A percentile compares a stretch with the other conserved stretches of the same genome.
These are phyloP conservation scores for Tetracladium maxilliforme DNA, from an alignment of 2,329 filamentous ascomycete genomes.

Conservation along the genomic window DNA sequence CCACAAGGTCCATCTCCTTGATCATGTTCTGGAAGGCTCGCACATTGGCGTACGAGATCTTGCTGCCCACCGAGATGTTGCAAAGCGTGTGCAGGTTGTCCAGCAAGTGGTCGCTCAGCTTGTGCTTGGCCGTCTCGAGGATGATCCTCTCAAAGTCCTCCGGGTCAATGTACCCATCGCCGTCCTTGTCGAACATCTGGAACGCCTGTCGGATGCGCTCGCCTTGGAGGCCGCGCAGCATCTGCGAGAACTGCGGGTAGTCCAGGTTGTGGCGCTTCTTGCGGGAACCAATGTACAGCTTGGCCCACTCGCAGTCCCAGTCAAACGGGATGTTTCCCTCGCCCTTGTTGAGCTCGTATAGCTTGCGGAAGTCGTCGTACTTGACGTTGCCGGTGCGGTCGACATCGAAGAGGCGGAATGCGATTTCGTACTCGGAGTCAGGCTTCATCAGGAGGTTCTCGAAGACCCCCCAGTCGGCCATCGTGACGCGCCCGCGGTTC, in stretches of 20 bases:
- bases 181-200: slow-evolving; percentile 77
- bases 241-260: slow-evolving; percentile 94
- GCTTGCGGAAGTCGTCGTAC: slow-evolving; percentile 72
- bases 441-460: slow-evolving; percentile 88
- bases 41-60: slow-evolving; percentile 95
- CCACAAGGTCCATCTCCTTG: slow-evolving; percentile 92
- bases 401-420: slow-evolving; percentile 89
- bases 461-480: slow-evolving; percentile 85
- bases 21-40: slow-evolving; percentile 97
- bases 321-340: slow-evolving; percentile 78
- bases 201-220: slow-evolving; percentile 95
- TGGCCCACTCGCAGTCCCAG: slow-evolving; percentile 95
- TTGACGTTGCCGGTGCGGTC: slow-evolving; percentile 74
- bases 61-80: slow-evolving; percentile 83
- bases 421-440: slow-evolving; percentile 97
- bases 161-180: slow-evolving; percentile 88
- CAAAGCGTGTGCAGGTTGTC: slow-evolving; percentile 84
- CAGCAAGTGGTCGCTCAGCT: slow-evolving; percentile 90
- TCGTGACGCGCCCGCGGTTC: slow-evolving; percentile 54
- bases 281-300: slow-evolving; percentile 80
- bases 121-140: slow-evolving; percentile 80
- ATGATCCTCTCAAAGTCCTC: slow-evolving; percentile 97
- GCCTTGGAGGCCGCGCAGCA: slow-evolving; percentile 90
- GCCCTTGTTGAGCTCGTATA: slow-evolving; percentile 85
- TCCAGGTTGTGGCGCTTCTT: slow-evolving; percentile 82